These are phyloP conservation scores for Pseudocercospora fuligena DNA, from an alignment of 2,329 filamentous ascomycete genomes.

Conservation along the genomic window DNA sequence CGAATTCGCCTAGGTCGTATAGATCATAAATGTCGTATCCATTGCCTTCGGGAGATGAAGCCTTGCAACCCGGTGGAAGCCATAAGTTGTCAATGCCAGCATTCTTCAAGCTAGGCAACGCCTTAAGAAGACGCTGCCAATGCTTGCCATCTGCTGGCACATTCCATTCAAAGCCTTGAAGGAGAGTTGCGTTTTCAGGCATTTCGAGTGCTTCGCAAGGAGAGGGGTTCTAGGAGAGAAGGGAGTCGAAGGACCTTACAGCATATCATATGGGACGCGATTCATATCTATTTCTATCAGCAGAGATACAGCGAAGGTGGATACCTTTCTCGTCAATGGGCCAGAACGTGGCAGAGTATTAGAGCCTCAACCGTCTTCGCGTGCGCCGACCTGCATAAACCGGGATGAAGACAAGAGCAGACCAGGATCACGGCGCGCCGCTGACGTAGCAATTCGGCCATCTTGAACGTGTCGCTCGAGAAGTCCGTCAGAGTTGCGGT, in stretches of 20 bases:
- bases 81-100: slow-evolving; percentile 67
- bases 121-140: slow-evolving; percentile 62
- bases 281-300: background rate
- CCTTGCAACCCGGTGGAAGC: slow-evolving; percentile 73
- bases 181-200: slow-evolving; percentile 55
- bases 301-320: background rate
- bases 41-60: slow-evolving; percentile 60
- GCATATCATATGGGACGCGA: background rate
- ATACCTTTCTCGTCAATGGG: background rate
- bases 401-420: background rate
- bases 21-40: slow-evolving; percentile 67
- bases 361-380: slow-evolving; percentile 1
- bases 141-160: slow-evolving; percentile 66
- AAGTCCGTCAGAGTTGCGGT: background rate
- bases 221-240: background rate
- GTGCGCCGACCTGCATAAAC: slow-evolving; percentile 1
- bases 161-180: slow-evolving; percentile 75
- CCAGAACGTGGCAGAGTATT: background rate
- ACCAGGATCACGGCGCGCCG: background rate
- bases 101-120: slow-evolving; percentile 59
- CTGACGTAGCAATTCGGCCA: background rate
- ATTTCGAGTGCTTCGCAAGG: slow-evolving; percentile 11
- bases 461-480: background rate
- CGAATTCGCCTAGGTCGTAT: slow-evolving; percentile 63
- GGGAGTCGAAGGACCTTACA: background rate